A percentile compares a stretch with the other conserved stretches of the same genome.
phyloP scores from a whole-genome alignment of 768 basidiomycete species.

The Pisolithus microcarpus region DNA sequence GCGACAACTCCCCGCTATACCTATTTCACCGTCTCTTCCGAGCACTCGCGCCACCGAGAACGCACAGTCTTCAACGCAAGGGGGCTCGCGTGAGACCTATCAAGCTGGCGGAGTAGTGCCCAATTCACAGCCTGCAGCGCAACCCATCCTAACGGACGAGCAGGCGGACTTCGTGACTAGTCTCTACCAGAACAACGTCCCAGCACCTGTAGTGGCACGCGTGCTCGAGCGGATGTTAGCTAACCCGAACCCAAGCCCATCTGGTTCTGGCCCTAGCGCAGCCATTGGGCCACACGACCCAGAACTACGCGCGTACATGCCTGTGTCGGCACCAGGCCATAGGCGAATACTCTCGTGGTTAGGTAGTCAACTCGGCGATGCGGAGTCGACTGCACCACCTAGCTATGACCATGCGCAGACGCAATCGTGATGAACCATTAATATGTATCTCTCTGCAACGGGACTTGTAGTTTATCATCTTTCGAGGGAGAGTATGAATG shows the following conservation, averaged over 20 bases:
- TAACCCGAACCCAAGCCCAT: not conserved
- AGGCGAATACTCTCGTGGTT: too few relatives aligned
- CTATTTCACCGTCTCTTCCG: not conserved
- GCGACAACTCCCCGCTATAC: not conserved
- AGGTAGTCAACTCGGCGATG: too few relatives aligned
- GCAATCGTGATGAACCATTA: too few relatives aligned
- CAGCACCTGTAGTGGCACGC: conserved; percentile 19
- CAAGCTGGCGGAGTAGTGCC: not conserved
- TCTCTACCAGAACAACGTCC: conserved; percentile 21
- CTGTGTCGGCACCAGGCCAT: too few relatives aligned
- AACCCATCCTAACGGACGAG: conserved; percentile 11
- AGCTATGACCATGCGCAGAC: too few relatives aligned
- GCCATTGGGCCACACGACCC: not conserved
- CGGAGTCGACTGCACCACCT: too few relatives aligned
- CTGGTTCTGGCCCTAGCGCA: not conserved
- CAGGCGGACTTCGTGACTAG: conserved; percentile 21
- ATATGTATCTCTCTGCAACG: too few relatives aligned
- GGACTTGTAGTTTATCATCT: too few relatives aligned
- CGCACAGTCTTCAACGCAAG: not conserved
- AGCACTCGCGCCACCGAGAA: conserved; percentile 12
- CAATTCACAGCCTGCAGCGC: not conserved
- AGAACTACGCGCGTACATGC: not conserved
- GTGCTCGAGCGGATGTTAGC: conserved; percentile 22
- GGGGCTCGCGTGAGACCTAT: not conserved
- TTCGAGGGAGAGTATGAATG: too few relatives aligned